Evolutionary conservation across 805 yeast genomes (phyloP).

Genomic region (Priceomyces melissophilus): DNA sequence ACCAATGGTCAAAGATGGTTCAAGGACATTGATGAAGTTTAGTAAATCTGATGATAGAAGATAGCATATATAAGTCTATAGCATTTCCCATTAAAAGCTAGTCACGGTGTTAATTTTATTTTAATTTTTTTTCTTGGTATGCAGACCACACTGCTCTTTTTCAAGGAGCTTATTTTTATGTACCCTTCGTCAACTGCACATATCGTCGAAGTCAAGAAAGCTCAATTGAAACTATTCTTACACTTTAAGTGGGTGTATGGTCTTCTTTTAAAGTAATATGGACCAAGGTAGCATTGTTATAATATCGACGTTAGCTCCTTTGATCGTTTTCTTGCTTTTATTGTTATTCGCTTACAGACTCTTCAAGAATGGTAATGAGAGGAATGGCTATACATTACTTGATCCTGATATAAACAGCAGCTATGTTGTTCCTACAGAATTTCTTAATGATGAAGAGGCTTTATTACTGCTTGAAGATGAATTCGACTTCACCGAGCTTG

Average conservation of each 20-base stretch:
- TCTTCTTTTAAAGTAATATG: not conserved
- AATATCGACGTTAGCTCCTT: slow-evolving; percentile 7
- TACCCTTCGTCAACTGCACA: not conserved
- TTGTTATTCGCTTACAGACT: slow-evolving; percentile 9
- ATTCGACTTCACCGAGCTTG: slow-evolving; percentile 30
- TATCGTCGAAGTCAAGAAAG: too few species aligned
- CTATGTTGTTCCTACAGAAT: slow-evolving; percentile 31
- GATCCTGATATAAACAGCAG: slow-evolving; percentile 13
- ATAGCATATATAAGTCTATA: not conserved
- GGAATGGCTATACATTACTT: slow-evolving; percentile 11
- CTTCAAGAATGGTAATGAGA: slow-evolving; percentile 5
- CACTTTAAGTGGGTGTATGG: too few species aligned
- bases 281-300: slow-evolving; percentile 5
- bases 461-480: slow-evolving; percentile 32
- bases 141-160: not conserved
- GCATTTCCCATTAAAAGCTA: not conserved
- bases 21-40: slow-evolving; percentile 38
- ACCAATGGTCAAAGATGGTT: slow-evolving; percentile 72
- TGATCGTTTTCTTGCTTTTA: slow-evolving; percentile 7
- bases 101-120: too few species aligned
- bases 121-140: too few species aligned
- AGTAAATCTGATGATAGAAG: slow-evolving; percentile 21
- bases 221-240: too few species aligned
- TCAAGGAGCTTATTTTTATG: not conserved
- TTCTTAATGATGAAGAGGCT: slow-evolving; percentile 39